Evolutionary conservation across 2,329 filamentous ascomycete genomes (phyloP).

Genomic region (Thielaviopsis euricoi): DNA sequence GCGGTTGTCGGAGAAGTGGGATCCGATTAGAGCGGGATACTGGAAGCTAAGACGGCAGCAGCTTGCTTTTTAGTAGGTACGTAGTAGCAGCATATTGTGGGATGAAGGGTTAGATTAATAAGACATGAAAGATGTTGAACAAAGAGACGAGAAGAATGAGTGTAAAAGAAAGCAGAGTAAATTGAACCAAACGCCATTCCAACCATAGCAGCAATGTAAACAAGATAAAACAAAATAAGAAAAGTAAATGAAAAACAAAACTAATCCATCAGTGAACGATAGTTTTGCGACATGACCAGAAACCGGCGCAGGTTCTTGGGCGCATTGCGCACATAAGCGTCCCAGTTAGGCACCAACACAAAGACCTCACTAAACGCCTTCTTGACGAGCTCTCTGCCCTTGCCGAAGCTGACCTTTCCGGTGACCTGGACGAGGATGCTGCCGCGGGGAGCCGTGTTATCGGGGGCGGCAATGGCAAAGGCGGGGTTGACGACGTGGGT

Average conservation of each 20-base stretch:
- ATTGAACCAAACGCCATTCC: slow-evolving; percentile 7
- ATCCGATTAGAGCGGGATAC: slow-evolving; percentile 79
- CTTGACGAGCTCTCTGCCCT: slow-evolving; percentile 42
- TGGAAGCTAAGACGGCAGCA: slow-evolving; percentile 49
- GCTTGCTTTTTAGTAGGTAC: slow-evolving; percentile 11
- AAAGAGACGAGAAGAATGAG: too few relatives aligned
- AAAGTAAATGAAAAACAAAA: not conserved
- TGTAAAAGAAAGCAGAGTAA: not conserved
- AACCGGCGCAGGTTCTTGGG: slow-evolving; percentile 38
- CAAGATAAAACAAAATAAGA: not conserved
- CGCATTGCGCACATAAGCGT: slow-evolving; percentile 34
- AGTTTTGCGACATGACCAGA: slow-evolving; percentile 58
- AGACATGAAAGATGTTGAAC: not conserved
- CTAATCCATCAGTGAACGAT: slow-evolving; percentile 30
- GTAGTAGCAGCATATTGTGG: not conserved
- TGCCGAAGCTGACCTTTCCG: slow-evolving; percentile 54
- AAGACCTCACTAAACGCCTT: slow-evolving; percentile 67
- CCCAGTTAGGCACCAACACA: slow-evolving; percentile 63
- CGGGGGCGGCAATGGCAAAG: slow-evolving; percentile 40
- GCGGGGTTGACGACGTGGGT: slow-evolving; percentile 61
- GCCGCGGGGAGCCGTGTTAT: slow-evolving; percentile 39
- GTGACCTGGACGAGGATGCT: slow-evolving; percentile 59
- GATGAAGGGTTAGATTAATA: not conserved
- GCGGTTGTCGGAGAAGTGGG: slow-evolving; percentile 69
- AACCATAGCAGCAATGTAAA: not conserved